phyloP scores from a whole-genome alignment of 176 grass and related monocot species.

The Melocanna baccifera region DNA sequence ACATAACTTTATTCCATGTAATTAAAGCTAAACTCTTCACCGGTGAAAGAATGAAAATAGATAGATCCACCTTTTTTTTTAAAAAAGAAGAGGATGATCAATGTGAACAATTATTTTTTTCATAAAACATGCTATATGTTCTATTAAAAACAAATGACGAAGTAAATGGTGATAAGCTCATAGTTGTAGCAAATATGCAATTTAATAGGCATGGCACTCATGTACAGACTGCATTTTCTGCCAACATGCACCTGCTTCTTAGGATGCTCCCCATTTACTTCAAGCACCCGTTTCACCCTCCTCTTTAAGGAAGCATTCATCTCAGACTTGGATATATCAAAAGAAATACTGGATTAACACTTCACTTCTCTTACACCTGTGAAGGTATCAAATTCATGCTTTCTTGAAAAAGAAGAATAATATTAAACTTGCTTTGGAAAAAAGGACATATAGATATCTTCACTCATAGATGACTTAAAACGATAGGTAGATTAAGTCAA shows the following conservation, averaged over 20 bases:
- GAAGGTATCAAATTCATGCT: background rate
- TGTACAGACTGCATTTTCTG: constrained; percentile 9
- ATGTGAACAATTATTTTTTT: background rate
- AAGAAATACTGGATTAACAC: constrained; percentile 15
- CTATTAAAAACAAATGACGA: background rate
- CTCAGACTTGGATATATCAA: constrained; percentile 9
- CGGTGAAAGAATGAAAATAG: background rate
- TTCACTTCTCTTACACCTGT: constrained; percentile 39
- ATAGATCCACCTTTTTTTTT: background rate
- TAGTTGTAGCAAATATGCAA: background rate
- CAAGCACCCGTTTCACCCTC: constrained; percentile 33
- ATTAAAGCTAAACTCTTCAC: constrained; percentile 9
- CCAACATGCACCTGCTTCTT: constrained; percentile 27
- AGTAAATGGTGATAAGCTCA: background rate
- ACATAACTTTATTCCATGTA: background rate
- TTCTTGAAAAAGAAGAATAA: background rate
- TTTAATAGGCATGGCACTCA: background rate
- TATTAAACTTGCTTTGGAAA: background rate
- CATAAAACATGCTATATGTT: background rate
- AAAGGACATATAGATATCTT: background rate
- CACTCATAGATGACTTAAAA: background rate
- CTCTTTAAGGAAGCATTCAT: constrained; percentile 18
- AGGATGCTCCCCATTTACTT: constrained; percentile 22
- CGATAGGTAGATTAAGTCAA: background rate
- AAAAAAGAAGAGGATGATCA: background rate